A percentile compares a stretch with the other conserved stretches of the same genome.
These are phyloP conservation scores for Tolypocladium ophioglossoides DNA, from an alignment of 2,329 filamentous ascomycete species.

Conservation along the genomic window DNA sequence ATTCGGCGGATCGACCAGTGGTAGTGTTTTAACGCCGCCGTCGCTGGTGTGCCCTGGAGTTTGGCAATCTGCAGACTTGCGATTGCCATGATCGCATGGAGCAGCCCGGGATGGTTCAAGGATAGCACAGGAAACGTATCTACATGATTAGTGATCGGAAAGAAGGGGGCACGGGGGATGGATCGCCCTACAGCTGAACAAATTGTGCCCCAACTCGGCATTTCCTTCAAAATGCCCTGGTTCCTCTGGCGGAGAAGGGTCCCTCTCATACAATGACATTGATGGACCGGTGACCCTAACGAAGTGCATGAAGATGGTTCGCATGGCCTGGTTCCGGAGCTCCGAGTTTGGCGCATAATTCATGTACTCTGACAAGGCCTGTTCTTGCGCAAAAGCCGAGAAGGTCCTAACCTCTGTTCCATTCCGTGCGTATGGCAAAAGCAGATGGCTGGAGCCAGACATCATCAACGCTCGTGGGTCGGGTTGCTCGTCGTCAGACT, in stretches of 20 bases:
- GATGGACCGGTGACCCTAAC: slow-evolving; percentile 78
- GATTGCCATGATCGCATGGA: slow-evolving; percentile 84
- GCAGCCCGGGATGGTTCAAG: slow-evolving; percentile 71
- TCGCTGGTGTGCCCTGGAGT: slow-evolving; percentile 61
- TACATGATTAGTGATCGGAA: slow-evolving; percentile 13
- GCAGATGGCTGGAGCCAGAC: slow-evolving; percentile 25
- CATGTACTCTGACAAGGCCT: slow-evolving; percentile 53
- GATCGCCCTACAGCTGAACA: slow-evolving; percentile 47
- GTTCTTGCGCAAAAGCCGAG: slow-evolving; percentile 34
- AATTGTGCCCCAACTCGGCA: slow-evolving; percentile 51
- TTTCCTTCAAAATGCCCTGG: slow-evolving; percentile 45
- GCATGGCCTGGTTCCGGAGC: slow-evolving; percentile 68
- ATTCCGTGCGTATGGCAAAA: slow-evolving; percentile 13
- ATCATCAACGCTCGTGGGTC: slow-evolving; percentile 24
- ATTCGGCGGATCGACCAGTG: slow-evolving; percentile 73
- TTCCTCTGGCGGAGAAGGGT: slow-evolving; percentile 61
- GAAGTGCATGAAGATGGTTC: slow-evolving; percentile 83
- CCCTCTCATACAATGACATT: slow-evolving; percentile 79
- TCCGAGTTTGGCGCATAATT: slow-evolving; percentile 59
- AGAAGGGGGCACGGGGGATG: neutral
- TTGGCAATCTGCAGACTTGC: slow-evolving; percentile 82
- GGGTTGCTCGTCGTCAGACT: slow-evolving; percentile 47
- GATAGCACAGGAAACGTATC: slow-evolving; percentile 77
- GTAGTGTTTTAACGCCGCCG: slow-evolving; percentile 84
- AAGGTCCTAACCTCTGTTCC: slow-evolving; percentile 39